Base-by-base conservation (phyloP, 495 filamentous ascomycete species). In the Penicillium flavigenum region DNA sequence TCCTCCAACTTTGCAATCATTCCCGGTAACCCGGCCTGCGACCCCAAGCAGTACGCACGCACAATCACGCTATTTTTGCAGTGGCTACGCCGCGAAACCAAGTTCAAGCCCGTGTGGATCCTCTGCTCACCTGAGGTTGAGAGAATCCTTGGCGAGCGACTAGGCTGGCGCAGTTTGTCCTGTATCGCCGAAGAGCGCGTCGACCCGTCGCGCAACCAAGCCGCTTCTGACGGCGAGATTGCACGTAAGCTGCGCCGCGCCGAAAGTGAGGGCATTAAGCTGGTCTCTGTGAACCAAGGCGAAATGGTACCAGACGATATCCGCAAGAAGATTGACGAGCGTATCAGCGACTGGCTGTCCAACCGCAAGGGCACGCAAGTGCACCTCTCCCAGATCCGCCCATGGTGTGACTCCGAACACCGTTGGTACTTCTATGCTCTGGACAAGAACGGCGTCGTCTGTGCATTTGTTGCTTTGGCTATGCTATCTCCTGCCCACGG, bases 171-270 rank as follows among this genome's bases (percentile, higher is more conserved):
- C 26, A 91, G 87, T 16, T 78, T 94, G 61, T 89, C 87, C 51
- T 90, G 88, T 60, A 87, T 88, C n/a, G 87, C 88, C 17, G 90
- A 96, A 68, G 88, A 94, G 70, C 88, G 89, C 14, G 81, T 92
- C 1, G 81, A 92, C 44, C 84, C 87, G 0, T 71, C 69, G 16
- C 76, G 78, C 63, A 83, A 85, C 64, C 65, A 71, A 20, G 80
- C 81, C 3, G 70, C 74, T 4, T 69, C 79, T 17, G 83, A 86
- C 58, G 71, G 74, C 12, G 84, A 88, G 24, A 76, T 87, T 17
- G 82, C 84, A 22, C 83, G 84, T 52, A 89, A 90, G 72, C 79
- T 90, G 38, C 85, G 89, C 27, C 88, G 88, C 61, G 89, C 90
- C 12, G 84, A 93, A 70, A 83, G 80, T 39, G 89, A 91, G 54